These are phyloP conservation scores for Mrakia hoshinonis DNA, from an alignment of 768 basidiomycete genomes.

Conservation along the genomic window DNA sequence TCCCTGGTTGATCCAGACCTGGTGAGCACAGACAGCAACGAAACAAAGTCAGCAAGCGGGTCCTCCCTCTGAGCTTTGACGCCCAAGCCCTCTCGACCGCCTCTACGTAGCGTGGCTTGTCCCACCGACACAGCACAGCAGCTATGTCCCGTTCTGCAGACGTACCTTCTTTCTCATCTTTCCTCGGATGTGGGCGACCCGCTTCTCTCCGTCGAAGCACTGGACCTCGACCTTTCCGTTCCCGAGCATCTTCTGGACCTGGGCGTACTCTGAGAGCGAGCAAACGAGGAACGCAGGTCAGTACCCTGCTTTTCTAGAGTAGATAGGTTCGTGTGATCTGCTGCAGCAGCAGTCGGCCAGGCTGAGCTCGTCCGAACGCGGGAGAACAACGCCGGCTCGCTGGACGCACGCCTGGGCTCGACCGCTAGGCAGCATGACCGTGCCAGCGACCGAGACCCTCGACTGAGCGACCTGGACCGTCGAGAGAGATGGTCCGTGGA, in stretches of 20 bases:
- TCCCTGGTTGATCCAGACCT: constrained; percentile 99
- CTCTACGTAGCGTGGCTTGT: background rate
- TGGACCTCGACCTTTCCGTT: constrained; percentile 92
- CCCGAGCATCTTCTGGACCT: constrained; percentile 96
- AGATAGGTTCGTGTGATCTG: background rate
- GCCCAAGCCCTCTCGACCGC: background rate
- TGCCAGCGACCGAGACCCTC: too few species aligned
- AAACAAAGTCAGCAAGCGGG: too few species aligned
- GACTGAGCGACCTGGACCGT: too few species aligned
- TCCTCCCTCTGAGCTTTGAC: background rate
- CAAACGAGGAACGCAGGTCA: background rate
- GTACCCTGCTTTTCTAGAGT: too few species aligned
- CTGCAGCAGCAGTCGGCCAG: too few species aligned
- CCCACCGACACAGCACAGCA: background rate
- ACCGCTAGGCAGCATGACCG: too few species aligned
- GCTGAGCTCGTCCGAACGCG: too few species aligned
- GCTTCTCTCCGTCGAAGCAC: constrained; percentile 97
- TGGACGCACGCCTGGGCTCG: too few species aligned
- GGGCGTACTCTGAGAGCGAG: constrained; percentile 69
- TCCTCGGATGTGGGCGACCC: constrained; percentile 93
- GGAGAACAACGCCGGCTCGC: too few species aligned
- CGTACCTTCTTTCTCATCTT: constrained; percentile 98
- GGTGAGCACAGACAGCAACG: too few species aligned
- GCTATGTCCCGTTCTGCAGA: background rate
- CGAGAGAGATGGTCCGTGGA: too few species aligned